Conservation (phyloP, 2,329 filamentous ascomycete species). For the Sporothrix curviconia region DNA sequence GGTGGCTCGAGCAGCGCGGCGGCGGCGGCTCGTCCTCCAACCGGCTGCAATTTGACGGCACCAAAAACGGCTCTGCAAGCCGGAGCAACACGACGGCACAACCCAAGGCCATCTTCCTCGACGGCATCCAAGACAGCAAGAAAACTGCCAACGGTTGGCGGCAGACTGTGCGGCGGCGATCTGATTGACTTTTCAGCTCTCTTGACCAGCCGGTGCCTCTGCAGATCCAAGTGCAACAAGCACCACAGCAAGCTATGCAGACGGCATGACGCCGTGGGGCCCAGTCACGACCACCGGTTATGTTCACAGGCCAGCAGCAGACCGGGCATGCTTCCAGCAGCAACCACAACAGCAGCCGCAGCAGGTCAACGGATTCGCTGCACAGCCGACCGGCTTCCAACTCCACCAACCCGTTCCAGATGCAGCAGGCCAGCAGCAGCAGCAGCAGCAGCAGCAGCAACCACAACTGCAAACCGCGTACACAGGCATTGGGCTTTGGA, state of each 20-base stretch:
- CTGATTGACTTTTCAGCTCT: slow-evolving; percentile 92
- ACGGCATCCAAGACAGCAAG: slow-evolving; percentile 35
- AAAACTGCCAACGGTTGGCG: slow-evolving; percentile 53
- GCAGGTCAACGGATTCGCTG: slow-evolving; percentile 29
- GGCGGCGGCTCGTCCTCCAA: slow-evolving; percentile 27
- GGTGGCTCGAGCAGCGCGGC: slow-evolving; percentile 35
- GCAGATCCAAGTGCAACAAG: slow-evolving; percentile 44
- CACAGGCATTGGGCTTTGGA: slow-evolving; percentile 73
- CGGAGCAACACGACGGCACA: slow-evolving; percentile 34
- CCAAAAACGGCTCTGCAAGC: not conserved
- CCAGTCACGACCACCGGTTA: slow-evolving; percentile 20
- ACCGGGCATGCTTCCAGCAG: slow-evolving; percentile 34
- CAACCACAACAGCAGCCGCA: too few species aligned
- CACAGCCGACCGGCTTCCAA: slow-evolving; percentile 36
- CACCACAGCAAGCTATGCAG: slow-evolving; percentile 20
- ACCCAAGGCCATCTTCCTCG: slow-evolving; percentile 21
- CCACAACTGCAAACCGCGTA: slow-evolving; percentile 42
- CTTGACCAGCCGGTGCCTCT: slow-evolving; percentile 83
- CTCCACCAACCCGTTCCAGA: slow-evolving; percentile 37
- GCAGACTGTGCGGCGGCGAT: slow-evolving; percentile 61
- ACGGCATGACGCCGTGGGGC: slow-evolving; percentile 34
- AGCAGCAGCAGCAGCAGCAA: slow-evolving; percentile 27
- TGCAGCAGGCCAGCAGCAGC: slow-evolving; percentile 30
- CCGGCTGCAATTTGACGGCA: slow-evolving; percentile 22
- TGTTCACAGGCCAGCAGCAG: slow-evolving; percentile 29